Evolutionary conservation across 495 filamentous ascomycete genomes (phyloP).

Genomic region (Xylaria intraflava): DNA sequence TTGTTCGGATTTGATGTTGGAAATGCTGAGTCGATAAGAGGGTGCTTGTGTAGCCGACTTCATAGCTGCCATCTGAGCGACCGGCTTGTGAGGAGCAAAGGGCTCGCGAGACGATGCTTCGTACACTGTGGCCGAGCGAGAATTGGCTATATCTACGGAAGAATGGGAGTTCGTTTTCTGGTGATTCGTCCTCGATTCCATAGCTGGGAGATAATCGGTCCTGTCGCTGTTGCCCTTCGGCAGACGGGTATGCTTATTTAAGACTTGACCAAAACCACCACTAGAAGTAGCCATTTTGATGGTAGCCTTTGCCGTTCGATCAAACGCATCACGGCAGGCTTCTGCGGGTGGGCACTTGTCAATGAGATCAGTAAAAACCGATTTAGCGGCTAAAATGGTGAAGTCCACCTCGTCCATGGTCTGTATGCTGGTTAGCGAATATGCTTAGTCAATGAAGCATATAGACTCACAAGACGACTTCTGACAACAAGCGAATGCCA

Average conservation of each 20-base stretch:
- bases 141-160: conserved; percentile 18
- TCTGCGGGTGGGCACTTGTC: conserved; percentile 49
- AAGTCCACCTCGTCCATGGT: conserved; percentile 94
- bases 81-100: conserved; percentile 19
- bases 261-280: conserved; percentile 62
- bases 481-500: conserved; percentile 91
- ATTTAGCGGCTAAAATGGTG: conserved; percentile 89
- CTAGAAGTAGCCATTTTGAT: conserved; percentile 84
- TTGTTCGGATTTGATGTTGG: conserved; percentile 33
- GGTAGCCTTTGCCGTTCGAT: conserved; percentile 90
- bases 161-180: conserved; percentile 16
- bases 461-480: conserved; percentile 63
- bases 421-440: conserved; percentile 42
- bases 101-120: conserved; percentile 18
- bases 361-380: conserved; percentile 44
- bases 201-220: conserved; percentile 28
- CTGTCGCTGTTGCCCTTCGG: conserved; percentile 23
- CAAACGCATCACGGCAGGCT: conserved; percentile 90
- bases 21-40: conserved; percentile 25
- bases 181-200: conserved; percentile 29
- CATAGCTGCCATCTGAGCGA: conserved; percentile 19
- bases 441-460: background rate
- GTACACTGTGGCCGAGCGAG: conserved; percentile 17
- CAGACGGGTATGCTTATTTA: conserved; percentile 19
- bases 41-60: conserved; percentile 17